Evolutionary conservation across 2,329 filamentous ascomycete genomes (phyloP), one percentile per base, ranked within the genome.

Genomic region (Phialemoniopsis sp.): DNA sequence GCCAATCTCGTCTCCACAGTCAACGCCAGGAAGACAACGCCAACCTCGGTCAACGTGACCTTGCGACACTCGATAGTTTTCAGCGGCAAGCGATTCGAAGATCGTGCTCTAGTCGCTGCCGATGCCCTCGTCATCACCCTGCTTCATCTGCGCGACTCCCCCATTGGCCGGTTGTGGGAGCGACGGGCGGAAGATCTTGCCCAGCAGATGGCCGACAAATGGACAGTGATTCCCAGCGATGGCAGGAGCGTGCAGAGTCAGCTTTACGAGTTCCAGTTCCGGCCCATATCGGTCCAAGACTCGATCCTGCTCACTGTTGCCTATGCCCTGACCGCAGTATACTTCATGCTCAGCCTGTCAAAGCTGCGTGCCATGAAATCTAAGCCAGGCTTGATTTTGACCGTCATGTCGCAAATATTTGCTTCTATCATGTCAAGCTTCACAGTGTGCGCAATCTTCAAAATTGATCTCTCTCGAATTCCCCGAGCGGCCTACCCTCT

Each of bases 121-220:
- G 87, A 91, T 63, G 84, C 87, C 3, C 68, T 91, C 5, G 86
- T 91, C 39, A 81, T 91, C 43, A 89, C 86, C 7, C 63, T 91
- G 7, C 74, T 90, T 43, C 83, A 89, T 53, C 76, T 76, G 29
- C 70, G 75, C 28, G 75, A 82, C 50, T 82, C 83, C 0, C 77
- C 73, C 2, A 68, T 87, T 7, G 83, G 79, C 19, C 66, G 66
- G 15, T 67, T 76, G 40, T 91, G 86, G 85, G 75, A 85, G 46
- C 62, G 68, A 34, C 79, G 73, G 38, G 73, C 80, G 9, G 63
- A 70, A 37, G 55, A 63, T 5, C 63, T 89, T 17, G 72, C 78
- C 3, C 46, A 62, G 4, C 66, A 66, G 13, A 60, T 70, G 40
- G 59, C 64, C 2, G 59, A 72, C 28, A 70, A 73, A 42, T 89